phyloP scores from a whole-genome alignment of 75 land plant species.

The Gnetum montanum region DNA sequence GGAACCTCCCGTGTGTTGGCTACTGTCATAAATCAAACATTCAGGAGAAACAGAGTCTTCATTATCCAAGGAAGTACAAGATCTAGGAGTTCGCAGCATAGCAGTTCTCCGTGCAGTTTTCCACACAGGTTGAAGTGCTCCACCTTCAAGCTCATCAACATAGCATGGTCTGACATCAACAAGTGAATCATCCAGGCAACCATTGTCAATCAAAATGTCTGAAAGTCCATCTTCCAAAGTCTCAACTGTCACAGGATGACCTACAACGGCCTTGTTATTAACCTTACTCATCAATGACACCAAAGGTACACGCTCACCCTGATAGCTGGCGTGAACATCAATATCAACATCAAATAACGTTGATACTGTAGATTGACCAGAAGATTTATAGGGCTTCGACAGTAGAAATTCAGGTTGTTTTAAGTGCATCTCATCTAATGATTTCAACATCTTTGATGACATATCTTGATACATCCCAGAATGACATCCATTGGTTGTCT shows the following conservation, averaged over 20 bases:
- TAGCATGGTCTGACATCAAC: background rate
- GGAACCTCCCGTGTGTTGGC: background rate
- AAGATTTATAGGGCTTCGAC: background rate
- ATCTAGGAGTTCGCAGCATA: constrained; percentile 46
- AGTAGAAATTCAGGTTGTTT: background rate
- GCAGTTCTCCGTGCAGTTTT: constrained; percentile 66
- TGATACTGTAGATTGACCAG: constrained; percentile 1
- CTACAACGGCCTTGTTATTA: constrained; percentile 68
- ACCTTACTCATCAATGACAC: constrained; percentile 61
- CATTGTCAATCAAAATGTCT: constrained; percentile 10
- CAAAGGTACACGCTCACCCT: constrained; percentile 50
- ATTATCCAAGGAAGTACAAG: constrained; percentile 12
- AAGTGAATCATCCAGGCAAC: constrained; percentile 9
- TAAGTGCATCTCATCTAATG: background rate
- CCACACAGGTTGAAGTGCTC: constrained; percentile 45
- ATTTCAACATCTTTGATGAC: background rate
- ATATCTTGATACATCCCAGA: background rate
- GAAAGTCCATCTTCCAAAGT: constrained; percentile 41
- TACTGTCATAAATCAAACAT: background rate
- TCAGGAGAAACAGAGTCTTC: background rate
- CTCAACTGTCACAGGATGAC: constrained; percentile 66
- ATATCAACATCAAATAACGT: constrained; percentile 51
- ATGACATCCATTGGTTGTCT: background rate
- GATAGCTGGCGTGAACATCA: constrained; percentile 39
- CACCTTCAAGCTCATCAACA: constrained; percentile 9